Evolutionary conservation across 768 basidiomycete species (phyloP).

Genomic region (Mycena amicta): DNA sequence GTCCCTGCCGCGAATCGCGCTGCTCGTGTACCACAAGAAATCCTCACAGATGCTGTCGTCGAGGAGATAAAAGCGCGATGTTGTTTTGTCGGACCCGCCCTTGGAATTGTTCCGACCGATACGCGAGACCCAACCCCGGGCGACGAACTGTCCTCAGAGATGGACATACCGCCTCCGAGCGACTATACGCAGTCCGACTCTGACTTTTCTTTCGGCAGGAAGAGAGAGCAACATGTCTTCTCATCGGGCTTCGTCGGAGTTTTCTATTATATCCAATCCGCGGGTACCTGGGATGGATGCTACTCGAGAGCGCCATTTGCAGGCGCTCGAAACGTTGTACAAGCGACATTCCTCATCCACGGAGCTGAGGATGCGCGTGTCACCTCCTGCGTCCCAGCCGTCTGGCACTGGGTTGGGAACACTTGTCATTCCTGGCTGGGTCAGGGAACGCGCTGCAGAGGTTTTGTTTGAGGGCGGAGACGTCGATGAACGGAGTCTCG

Average conservation of each 20-base stretch:
- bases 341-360: conserved; percentile 78
- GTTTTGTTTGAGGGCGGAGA: conserved; percentile 89
- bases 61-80: conserved; percentile 90
- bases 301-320: conserved; percentile 55
- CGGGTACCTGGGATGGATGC: conserved; percentile 35
- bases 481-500: conserved; percentile 83
- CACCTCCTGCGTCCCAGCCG: conserved; percentile 67
- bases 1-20: conserved; percentile 64
- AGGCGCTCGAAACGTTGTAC: conserved; percentile 71
- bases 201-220: conserved; percentile 59
- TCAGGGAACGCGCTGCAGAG: conserved; percentile 89
- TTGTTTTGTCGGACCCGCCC: conserved; percentile 78
- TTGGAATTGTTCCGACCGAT: conserved; percentile 43
- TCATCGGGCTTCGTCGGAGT: conserved; percentile 58
- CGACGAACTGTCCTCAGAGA: conserved; percentile 38
- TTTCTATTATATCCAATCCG: conserved; percentile 54
- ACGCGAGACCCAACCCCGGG: conserved; percentile 34
- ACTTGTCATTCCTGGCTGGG: conserved; percentile 90
- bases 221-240: conserved; percentile 52
- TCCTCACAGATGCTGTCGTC: conserved; percentile 78
- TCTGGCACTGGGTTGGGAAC: conserved; percentile 76
- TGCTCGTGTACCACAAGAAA: conserved; percentile 72
- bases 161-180: conserved; percentile 46
- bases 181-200: conserved; percentile 70
- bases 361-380: conserved; percentile 68